Evolutionary conservation across 345 rosid genomes (phyloP).

Genomic region (Nephelium lappaceum): DNA sequence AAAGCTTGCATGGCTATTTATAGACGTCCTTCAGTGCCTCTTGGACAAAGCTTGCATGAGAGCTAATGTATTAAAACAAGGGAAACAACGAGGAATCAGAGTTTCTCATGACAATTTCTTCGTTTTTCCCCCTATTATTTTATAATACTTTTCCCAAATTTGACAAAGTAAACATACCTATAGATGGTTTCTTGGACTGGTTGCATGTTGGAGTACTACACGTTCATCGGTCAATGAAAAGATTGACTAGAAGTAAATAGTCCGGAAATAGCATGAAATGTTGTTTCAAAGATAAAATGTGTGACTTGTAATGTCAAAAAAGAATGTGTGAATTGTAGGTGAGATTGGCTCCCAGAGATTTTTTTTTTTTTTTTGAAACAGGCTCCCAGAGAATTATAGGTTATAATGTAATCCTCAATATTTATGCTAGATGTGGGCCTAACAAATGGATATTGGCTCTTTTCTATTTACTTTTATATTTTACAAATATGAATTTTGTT

Average conservation of each 20-base stretch:
- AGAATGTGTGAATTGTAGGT: neutral
- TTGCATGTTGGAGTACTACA: too few species aligned
- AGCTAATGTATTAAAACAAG: neutral
- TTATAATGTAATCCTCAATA: neutral
- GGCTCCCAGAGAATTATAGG: neutral
- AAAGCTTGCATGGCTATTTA: neutral
- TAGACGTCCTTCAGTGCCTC: neutral
- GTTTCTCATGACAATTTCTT: neutral
- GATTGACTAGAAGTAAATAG: too few species aligned
- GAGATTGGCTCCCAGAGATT: conserved; percentile 5
- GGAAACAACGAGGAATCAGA: neutral
- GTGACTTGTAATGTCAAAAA: too few species aligned
- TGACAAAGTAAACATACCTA: neutral
- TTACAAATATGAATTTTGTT: neutral
- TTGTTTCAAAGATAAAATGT: neutral
- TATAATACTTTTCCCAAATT: neutral
- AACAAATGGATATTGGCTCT: neutral
- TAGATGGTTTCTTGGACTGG: neutral
- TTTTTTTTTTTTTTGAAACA: too few species aligned
- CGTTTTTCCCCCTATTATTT: neutral
- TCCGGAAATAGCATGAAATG: too few species aligned
- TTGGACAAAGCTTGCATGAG: neutral
- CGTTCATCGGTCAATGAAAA: neutral
- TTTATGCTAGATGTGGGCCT: neutral
- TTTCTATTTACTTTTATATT: neutral